These are phyloP conservation scores for Wallacemonas sp. DNA, from an alignment of 208 protist genomes.

Conservation along the genomic window DNA sequence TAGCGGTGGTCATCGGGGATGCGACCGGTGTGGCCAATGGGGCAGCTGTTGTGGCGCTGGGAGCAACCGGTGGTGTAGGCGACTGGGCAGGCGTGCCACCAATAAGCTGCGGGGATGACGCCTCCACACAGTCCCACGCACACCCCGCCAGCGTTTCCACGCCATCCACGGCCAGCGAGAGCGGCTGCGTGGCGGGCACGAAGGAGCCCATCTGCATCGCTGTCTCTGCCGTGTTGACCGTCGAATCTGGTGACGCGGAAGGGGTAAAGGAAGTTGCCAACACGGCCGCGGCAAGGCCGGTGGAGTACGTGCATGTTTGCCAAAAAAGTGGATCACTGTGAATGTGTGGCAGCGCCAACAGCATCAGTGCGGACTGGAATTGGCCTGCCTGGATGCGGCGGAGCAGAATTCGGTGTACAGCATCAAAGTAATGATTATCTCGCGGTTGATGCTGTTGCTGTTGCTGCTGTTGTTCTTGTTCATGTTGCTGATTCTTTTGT, in stretches of 20 bases:
- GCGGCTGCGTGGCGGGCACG: background rate
- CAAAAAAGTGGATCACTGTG: conserved; percentile 58
- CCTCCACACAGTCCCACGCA: too few relatives aligned
- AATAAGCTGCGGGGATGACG: too few relatives aligned
- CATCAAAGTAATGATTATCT: conserved; percentile 48
- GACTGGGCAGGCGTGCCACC: conserved; percentile 2
- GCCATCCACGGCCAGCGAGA: background rate
- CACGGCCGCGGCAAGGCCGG: conserved; percentile 51
- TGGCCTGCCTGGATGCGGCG: conserved; percentile 47
- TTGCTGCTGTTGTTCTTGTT: too few relatives aligned
- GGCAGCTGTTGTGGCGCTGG: background rate
- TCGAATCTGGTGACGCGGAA: background rate
- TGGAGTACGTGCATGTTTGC: conserved; percentile 70
- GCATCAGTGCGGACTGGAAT: conserved; percentile 34
- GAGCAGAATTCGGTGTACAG: conserved; percentile 63
- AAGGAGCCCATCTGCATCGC: background rate
- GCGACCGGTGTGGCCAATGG: too few relatives aligned
- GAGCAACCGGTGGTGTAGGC: background rate
- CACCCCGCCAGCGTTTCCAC: background rate
- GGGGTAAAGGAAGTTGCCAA: conserved; percentile 27
- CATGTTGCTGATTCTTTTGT: too few relatives aligned
- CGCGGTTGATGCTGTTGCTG: too few relatives aligned
- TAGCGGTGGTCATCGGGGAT: too few relatives aligned
- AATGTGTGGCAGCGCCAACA: conserved; percentile 41
- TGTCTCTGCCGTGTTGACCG: background rate